Conservation (phyloP, 2,329 filamentous ascomycete species). For the Monilinia fructigena region DNA sequence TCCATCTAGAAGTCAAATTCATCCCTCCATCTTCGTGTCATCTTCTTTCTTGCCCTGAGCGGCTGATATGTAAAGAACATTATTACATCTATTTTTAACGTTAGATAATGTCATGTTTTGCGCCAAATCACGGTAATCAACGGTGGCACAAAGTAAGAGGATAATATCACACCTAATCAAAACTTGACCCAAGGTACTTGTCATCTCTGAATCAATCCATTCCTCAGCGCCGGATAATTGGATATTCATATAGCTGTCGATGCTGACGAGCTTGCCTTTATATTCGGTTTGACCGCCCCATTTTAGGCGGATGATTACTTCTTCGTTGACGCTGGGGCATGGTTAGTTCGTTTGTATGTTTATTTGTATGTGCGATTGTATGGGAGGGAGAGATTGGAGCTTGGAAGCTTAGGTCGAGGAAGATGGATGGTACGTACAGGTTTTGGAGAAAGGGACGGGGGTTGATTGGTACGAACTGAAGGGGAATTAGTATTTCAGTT, state of each 20-base stretch:
- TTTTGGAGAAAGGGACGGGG: constrained; percentile 94
- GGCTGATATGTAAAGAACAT: constrained; percentile 86
- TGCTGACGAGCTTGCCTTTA: constrained; percentile 86
- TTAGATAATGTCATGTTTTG: constrained; percentile 2
- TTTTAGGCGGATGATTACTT: constrained; percentile 89
- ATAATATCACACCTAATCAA: constrained; percentile 69
- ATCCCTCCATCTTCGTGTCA: constrained; percentile 59
- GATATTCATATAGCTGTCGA: constrained; percentile 99
- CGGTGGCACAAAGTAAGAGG: neutral
- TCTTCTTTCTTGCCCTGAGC: constrained; percentile 51
- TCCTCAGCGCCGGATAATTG: constrained; percentile 90
- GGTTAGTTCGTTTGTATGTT: constrained; percentile 21
- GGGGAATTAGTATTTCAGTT: constrained; percentile 31
- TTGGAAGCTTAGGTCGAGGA: constrained; percentile 13
- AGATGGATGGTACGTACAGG: constrained; percentile 58
- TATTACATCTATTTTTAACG: constrained; percentile 69
- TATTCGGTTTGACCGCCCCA: constrained; percentile 94
- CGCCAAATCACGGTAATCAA: neutral
- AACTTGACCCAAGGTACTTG: constrained; percentile 83
- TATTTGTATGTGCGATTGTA: neutral
- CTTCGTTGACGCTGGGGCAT: constrained; percentile 71
- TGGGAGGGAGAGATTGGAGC: neutral
- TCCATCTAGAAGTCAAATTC: constrained; percentile 17
- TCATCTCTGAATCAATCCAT: constrained; percentile 83
- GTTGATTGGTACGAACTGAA: constrained; percentile 86